Evolutionary conservation across 108 stramenopile genomes (phyloP).

Genomic region (Cylindrotheca closterium): DNA sequence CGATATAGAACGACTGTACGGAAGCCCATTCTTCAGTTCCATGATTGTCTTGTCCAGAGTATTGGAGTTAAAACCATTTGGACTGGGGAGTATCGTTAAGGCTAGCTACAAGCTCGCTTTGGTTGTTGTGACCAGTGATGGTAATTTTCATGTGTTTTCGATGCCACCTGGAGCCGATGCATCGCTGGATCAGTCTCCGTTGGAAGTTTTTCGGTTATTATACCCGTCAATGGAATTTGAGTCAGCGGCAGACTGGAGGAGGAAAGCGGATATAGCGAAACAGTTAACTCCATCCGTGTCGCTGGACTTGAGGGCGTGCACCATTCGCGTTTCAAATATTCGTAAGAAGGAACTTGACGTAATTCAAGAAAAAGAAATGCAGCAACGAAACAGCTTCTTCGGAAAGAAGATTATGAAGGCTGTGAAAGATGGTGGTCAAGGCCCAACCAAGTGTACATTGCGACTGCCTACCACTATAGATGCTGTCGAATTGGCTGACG

Average conservation of each 20-base stretch:
- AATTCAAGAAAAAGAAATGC: neutral
- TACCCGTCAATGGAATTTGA: conserved; percentile 28
- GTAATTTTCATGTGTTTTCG: conserved; percentile 61
- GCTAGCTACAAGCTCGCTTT: conserved; percentile 60
- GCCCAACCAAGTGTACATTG: conserved; percentile 22
- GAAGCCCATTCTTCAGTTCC: conserved; percentile 28
- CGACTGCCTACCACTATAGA: conserved; percentile 20
- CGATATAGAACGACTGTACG: conserved; percentile 27
- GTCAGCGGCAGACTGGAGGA: conserved; percentile 10
- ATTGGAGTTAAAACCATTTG: conserved; percentile 28
- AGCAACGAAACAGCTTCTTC: conserved; percentile 10
- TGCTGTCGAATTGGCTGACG: conserved; percentile 11
- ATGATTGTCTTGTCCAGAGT: conserved; percentile 24
- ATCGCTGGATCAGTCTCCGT: neutral
- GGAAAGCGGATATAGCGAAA: conserved; percentile 22
- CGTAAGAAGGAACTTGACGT: conserved; percentile 13
- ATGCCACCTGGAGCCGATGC: conserved; percentile 27
- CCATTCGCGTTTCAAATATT: conserved; percentile 12
- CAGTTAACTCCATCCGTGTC: conserved; percentile 22
- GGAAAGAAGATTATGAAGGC: conserved; percentile 21
- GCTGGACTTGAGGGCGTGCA: conserved; percentile 12
- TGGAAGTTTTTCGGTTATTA: conserved; percentile 25
- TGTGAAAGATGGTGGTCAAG: conserved; percentile 20
- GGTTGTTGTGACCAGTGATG: conserved; percentile 62
- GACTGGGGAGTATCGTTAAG: conserved; percentile 42